These are phyloP conservation scores for Metschnikowia reukaufii DNA, from an alignment of 805 yeast genomes.

Conservation along the genomic window DNA sequence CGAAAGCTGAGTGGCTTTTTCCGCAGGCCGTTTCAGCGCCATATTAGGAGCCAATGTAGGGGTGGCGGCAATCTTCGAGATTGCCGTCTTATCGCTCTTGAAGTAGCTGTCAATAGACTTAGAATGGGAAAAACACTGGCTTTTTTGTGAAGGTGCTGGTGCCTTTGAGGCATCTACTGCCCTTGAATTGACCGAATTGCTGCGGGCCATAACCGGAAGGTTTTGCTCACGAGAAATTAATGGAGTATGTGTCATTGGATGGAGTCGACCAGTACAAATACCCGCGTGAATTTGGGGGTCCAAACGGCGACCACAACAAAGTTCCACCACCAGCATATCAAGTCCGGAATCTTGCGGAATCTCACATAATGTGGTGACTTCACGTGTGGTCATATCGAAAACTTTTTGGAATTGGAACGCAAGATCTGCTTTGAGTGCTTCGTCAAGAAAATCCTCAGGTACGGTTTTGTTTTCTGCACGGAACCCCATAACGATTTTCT, in stretches of 20 bases:
- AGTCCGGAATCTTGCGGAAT: constrained; percentile 46
- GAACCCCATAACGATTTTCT: constrained; percentile 55
- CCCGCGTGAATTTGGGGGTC: constrained; percentile 49
- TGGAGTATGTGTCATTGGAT: constrained; percentile 58
- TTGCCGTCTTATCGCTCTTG: constrained; percentile 5
- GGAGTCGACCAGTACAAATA: constrained; percentile 64
- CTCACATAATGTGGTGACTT: constrained; percentile 58
- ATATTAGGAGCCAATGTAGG: no score
- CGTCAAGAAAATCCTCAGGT: constrained; percentile 58
- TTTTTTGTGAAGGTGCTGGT: background rate
- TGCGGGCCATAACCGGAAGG: constrained; percentile 21
- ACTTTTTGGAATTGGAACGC: constrained; percentile 89
- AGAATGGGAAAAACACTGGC: constrained; percentile 12
- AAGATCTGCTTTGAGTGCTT: constrained; percentile 63
- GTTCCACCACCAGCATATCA: constrained; percentile 41
- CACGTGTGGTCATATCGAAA: constrained; percentile 58
- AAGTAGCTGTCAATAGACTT: constrained; percentile 19
- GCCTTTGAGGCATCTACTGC: no score
- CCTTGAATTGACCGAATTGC: constrained; percentile 16
- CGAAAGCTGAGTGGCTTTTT: constrained; percentile 14
- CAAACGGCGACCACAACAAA: constrained; percentile 48
- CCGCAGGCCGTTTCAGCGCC: constrained; percentile 9
- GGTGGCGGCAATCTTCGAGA: background rate
- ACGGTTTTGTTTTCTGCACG: constrained; percentile 60
- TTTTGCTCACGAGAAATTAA: constrained; percentile 50